phyloP scores from a whole-genome alignment of 2,329 filamentous ascomycete genomes.

The Calonectria pauciramosa region DNA sequence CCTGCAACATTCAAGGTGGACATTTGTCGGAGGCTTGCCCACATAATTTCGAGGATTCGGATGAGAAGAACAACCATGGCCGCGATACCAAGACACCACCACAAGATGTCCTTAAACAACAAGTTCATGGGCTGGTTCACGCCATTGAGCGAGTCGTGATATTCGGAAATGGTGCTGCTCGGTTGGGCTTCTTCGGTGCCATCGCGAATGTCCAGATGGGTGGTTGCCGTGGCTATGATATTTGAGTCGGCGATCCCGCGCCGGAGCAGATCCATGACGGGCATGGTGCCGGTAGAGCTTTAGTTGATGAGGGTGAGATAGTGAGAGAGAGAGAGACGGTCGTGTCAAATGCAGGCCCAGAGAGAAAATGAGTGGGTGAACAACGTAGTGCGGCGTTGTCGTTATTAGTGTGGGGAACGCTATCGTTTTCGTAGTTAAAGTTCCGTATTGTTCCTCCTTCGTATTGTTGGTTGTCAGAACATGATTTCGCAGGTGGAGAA shows the following conservation, averaged over 20 bases:
- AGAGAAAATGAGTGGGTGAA: constrained; percentile 24
- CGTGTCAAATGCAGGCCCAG: neutral
- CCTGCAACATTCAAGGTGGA: constrained; percentile 68
- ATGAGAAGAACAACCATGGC: constrained; percentile 67
- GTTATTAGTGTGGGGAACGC: constrained; percentile 20
- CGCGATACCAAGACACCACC: constrained; percentile 72
- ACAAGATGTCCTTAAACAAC: constrained; percentile 69
- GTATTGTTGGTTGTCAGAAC: constrained; percentile 40
- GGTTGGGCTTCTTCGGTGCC: constrained; percentile 49
- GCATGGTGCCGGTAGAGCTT: constrained; percentile 21
- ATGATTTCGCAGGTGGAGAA: constrained; percentile 26
- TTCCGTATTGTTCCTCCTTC: constrained; percentile 37
- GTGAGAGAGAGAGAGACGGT: neutral
- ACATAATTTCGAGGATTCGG: constrained; percentile 66
- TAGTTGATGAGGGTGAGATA: constrained; percentile 20
- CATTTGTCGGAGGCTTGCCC: constrained; percentile 71
- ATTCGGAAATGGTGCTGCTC: constrained; percentile 67
- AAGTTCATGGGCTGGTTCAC: constrained; percentile 72
- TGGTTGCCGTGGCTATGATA: constrained; percentile 50
- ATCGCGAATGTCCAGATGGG: constrained; percentile 45
- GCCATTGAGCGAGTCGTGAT: constrained; percentile 68
- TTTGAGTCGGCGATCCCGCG: constrained; percentile 49
- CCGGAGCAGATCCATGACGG: constrained; percentile 51
- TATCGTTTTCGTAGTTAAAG: constrained; percentile 20
- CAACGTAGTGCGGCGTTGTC: constrained; percentile 18